phyloP scores from a whole-genome alignment of 192 early-diverging fungal genomes.

The Bifiguratus adelaidae region DNA sequence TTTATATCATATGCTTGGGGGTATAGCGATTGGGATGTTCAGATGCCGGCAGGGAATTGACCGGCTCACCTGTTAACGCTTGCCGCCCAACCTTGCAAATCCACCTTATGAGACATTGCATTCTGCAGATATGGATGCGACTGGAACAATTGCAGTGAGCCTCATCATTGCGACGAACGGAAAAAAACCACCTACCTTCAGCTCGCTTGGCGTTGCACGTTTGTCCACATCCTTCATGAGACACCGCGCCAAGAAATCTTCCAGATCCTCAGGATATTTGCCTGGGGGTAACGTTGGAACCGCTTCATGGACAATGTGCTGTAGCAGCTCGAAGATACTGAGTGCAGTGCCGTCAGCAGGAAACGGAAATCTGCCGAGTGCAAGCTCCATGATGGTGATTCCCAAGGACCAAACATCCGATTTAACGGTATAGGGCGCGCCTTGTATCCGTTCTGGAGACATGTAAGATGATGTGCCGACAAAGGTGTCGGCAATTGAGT shows the following conservation, averaged over 20 bases:
- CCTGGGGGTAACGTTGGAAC: constrained; percentile 67
- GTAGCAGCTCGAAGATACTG: constrained; percentile 89
- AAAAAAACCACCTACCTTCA: constrained; percentile 33
- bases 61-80: background rate
- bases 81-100: background rate
- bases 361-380: constrained; percentile 64
- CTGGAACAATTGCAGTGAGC: background rate
- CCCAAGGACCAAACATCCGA: constrained; percentile 84
- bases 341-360: constrained; percentile 55
- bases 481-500: constrained; percentile 80
- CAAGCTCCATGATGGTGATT: constrained; percentile 74
- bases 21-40: too few species aligned
- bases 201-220: constrained; percentile 53
- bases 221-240: constrained; percentile 40
- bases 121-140: background rate
- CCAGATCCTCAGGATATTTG: constrained; percentile 65
- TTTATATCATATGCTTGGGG: too few species aligned
- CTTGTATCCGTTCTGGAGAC: constrained; percentile 77
- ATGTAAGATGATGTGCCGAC: constrained; percentile 81
- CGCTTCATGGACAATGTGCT: constrained; percentile 85
- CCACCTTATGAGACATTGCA: background rate
- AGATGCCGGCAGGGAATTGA: too few species aligned
- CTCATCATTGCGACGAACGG: background rate
- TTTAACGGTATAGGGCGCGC: constrained; percentile 68
- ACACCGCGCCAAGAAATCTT: constrained; percentile 63